Conservation (phyloP, 2,329 filamentous ascomycete genomes). For the Trichoderma gracile region DNA sequence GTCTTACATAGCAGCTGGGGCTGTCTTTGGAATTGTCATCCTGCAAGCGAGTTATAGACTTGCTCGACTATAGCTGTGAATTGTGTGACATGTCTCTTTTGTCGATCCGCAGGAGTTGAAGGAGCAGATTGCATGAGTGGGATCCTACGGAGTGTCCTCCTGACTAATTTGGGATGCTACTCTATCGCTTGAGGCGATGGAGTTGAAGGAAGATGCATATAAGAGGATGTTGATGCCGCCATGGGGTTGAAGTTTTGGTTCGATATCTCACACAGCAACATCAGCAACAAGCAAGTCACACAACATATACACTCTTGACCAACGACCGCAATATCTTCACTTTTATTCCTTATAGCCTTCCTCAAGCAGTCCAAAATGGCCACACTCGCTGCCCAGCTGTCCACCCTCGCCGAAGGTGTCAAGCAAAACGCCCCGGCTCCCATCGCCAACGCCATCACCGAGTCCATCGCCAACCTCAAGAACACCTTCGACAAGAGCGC, state of each 20-base stretch:
- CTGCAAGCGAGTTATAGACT: not conserved
- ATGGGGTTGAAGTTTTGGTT: not conserved
- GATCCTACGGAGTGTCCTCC: not conserved
- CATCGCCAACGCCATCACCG: not conserved
- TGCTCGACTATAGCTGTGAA: not conserved
- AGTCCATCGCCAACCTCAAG: not conserved
- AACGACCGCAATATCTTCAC: not conserved
- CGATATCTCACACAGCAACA: not conserved
- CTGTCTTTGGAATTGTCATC: not conserved
- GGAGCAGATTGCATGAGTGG: not conserved
- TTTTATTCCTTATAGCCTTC: not conserved
- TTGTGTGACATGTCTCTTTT: not conserved
- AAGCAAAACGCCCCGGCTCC: not conserved
- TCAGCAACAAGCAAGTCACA: not conserved
- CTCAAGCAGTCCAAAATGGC: not conserved
- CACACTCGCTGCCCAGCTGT: constrained; percentile 2
- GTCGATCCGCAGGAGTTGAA: not conserved
- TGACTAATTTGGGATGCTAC: not conserved
- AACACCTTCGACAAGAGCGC: not conserved
- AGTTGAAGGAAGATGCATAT: not conserved
- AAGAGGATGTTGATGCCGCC: not conserved
- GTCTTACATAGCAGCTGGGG: not conserved
- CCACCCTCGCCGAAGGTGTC: not conserved
- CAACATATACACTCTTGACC: not conserved
- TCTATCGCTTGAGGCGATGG: no score